Evolutionary conservation across 2,329 filamentous ascomycete genomes (phyloP), one percentile per base, ranked within the genome.

Genomic region (Talaromyces verruculosus): DNA sequence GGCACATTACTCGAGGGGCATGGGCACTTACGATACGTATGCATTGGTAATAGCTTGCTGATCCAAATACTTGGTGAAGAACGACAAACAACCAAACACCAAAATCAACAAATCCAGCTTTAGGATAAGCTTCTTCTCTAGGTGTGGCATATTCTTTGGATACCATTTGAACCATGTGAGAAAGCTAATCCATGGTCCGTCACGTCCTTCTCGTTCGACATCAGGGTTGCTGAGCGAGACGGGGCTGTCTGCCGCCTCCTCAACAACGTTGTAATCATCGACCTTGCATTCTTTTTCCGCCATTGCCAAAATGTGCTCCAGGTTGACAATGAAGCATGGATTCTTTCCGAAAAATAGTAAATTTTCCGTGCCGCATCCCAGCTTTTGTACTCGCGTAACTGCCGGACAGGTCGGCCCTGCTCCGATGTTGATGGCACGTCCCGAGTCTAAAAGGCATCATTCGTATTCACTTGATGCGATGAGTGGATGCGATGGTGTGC

Each of bases 21-120:
- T 28, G 1, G 19, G 6, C 17, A 65, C 67, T 8, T 60, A 67
- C 62, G 69, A 71, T 11, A 74, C 70, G 55, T 71, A 84, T 3
- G 82, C 82, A 68, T 83, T 84, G 64, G 78, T 78, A 59, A 83
- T 74, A 63, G 82, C 81, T 64, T 78, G 80, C 63, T 76, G 73
- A 67, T 83, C 81, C 6, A 83, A 77, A 71, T 75, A 72, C 67
- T 84, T 84, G 64, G 81, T 75, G 65, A 83, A 84, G 66, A 77
- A 83, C 19, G 76, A 79, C 2, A 84, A 70, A 57, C 82, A 84
- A 2, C 74, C 76, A 66, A 78, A 80, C 7, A 72, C 69, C 1
- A 78, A 68, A 69, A 84, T 73, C 60, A 82, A 82, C 70, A 79
- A 79, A 68, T 84, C 83, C 19, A 84, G 75, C 69, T 84, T 84